A percentile compares a stretch with the other conserved stretches of the same genome.
phyloP scores from a whole-genome alignment of 129 eudicot species.

The Sambucus nigra region DNA sequence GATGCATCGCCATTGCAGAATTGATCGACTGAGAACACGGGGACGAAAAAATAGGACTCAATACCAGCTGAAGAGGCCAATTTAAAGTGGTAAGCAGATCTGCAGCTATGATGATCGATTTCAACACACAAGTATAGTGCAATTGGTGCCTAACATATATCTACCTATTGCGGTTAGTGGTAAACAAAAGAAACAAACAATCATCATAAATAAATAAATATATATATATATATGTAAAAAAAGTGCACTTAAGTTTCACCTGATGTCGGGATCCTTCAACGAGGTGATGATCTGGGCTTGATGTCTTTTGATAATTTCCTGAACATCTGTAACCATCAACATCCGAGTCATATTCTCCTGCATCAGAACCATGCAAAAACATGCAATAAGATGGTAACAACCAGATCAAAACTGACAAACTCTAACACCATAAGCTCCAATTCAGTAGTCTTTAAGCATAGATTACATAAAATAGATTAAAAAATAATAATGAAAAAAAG shows the following conservation, averaged over 20 bases:
- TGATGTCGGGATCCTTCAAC: slow-evolving; percentile 93
- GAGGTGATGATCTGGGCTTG: slow-evolving; percentile 98
- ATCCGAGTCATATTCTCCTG: slow-evolving; percentile 99
- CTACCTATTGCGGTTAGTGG: not conserved
- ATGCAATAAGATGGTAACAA: not conserved
- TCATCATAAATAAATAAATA: not conserved
- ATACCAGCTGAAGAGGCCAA: not conserved
- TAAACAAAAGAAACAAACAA: not conserved
- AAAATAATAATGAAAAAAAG: no score
- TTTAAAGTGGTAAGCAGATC: not conserved
- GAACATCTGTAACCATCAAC: slow-evolving; percentile 99
- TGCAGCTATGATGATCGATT: not conserved
- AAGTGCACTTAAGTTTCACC: slow-evolving; percentile 30
- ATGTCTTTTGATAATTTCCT: slow-evolving; percentile 90
- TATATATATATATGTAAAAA: not conserved
- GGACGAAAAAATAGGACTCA: no score
- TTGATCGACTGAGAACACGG: no score
- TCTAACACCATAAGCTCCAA: no score
- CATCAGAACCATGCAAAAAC: slow-evolving; percentile 18
- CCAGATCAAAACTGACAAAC: not conserved
- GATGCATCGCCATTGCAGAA: no score
- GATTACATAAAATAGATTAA: no score
- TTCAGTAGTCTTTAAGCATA: no score
- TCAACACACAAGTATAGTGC: not conserved
- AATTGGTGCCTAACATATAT: not conserved